phyloP scores from a whole-genome alignment of 2,329 filamentous ascomycete species.

The Apiospora pterosperma region DNA sequence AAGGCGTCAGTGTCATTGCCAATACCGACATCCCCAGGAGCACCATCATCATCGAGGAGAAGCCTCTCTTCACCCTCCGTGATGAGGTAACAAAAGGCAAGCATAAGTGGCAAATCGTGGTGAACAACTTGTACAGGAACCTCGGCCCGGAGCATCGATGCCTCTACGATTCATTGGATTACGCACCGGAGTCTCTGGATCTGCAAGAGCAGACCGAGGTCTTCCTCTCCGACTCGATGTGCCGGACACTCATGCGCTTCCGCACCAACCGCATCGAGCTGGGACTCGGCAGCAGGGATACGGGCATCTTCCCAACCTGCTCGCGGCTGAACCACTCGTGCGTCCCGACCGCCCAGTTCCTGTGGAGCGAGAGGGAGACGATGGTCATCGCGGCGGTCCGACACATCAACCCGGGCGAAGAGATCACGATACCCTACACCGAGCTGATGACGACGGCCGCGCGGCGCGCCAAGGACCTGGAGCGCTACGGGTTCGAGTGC shows the following conservation, averaged over 20 bases:
- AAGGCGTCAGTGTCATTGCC: not conserved
- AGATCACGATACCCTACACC: slow-evolving; percentile 4
- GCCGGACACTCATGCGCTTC: not conserved
- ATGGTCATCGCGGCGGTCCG: not conserved
- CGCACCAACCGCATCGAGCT: not conserved
- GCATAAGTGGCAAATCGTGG: not conserved
- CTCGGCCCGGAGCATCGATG: rapidly evolving
- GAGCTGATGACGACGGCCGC: not conserved
- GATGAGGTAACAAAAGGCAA: too few relatives aligned
- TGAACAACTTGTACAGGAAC: not conserved
- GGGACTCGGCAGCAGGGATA: not conserved
- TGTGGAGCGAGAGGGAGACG: not conserved
- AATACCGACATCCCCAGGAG: not conserved
- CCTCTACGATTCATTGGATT: not conserved
- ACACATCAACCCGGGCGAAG: not conserved
- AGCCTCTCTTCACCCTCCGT: not conserved
- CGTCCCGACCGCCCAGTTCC: not conserved
- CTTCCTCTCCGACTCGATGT: not conserved
- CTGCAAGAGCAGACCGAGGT: not conserved
- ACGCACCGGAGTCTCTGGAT: not conserved
- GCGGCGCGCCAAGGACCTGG: not conserved
- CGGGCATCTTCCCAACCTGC: not conserved
- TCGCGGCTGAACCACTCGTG: not conserved
- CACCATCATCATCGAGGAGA: not conserved
- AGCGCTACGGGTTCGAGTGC: slow-evolving; percentile 3